phyloP scores from a whole-genome alignment of 2,329 filamentous ascomycete species.

The Botrytis elliptica region DNA sequence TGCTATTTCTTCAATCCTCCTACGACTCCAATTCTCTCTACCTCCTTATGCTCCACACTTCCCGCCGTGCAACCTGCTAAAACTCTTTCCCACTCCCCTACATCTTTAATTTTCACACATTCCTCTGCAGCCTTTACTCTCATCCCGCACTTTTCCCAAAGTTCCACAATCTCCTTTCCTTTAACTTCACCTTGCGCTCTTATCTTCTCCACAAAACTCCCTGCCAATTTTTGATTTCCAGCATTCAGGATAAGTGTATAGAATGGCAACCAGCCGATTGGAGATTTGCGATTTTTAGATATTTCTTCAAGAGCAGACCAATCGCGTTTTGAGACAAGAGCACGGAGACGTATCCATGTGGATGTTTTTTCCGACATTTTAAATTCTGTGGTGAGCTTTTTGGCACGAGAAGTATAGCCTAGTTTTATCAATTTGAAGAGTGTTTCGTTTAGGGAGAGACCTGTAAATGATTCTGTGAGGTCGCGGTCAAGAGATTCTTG shows the following conservation, averaged over 20 bases:
- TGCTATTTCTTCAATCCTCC: constrained; percentile 48
- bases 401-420: constrained; percentile 80
- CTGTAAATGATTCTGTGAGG: constrained; percentile 70
- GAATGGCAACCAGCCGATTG: constrained; percentile 95
- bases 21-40: constrained; percentile 71
- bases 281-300: constrained; percentile 73
- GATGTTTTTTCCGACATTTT: constrained; percentile 87
- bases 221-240: constrained; percentile 84
- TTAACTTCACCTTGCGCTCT: constrained; percentile 90
- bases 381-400: constrained; percentile 88
- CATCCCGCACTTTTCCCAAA: constrained; percentile 97
- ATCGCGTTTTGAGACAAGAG: constrained; percentile 83
- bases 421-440: constrained; percentile 82
- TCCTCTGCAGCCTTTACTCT: constrained; percentile 87
- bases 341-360: constrained; percentile 84
- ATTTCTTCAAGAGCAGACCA: constrained; percentile 93
- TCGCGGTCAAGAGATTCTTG: constrained; percentile 88
- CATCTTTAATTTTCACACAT: constrained; percentile 77
- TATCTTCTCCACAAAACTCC: constrained; percentile 94
- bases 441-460: constrained; percentile 86
- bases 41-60: constrained; percentile 68
- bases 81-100: constrained; percentile 70
- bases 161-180: constrained; percentile 58
- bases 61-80: constrained; percentile 70
- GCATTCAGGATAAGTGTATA: constrained; percentile 86